phyloP scores from a whole-genome alignment of 2,329 filamentous ascomycete species.

The Mariannaea sp. region DNA sequence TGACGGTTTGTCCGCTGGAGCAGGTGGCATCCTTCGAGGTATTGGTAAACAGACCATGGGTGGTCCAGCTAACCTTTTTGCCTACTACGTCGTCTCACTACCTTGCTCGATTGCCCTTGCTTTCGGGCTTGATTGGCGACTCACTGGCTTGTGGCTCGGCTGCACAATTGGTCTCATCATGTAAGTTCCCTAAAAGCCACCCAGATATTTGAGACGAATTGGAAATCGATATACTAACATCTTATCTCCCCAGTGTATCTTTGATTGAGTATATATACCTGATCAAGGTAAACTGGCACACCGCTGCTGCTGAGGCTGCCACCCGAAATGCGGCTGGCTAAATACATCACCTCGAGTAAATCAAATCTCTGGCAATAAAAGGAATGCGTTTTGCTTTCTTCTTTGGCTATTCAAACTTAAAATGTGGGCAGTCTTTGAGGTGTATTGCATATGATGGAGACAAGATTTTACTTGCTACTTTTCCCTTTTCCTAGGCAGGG shows the following conservation, averaged over 20 bases:
- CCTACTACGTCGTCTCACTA: slow-evolving; percentile 85
- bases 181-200: slow-evolving; percentile 45
- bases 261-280: slow-evolving; percentile 60
- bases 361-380: not conserved
- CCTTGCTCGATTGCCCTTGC: slow-evolving; percentile 80
- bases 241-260: slow-evolving; percentile 48
- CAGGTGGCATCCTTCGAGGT: slow-evolving; percentile 84
- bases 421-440: not conserved
- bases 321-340: slow-evolving; percentile 54
- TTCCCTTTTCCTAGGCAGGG: not conserved
- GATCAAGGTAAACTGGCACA: slow-evolving; percentile 57
- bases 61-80: slow-evolving; percentile 83
- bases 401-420: not conserved
- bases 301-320: slow-evolving; percentile 58
- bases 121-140: slow-evolving; percentile 76
- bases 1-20: slow-evolving; percentile 78
- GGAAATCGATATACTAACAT: slow-evolving; percentile 13
- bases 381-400: not conserved
- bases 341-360: slow-evolving; percentile 9
- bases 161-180: slow-evolving; percentile 73
- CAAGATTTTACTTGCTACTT: too few species aligned
- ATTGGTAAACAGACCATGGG: slow-evolving; percentile 89
- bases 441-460: not conserved
- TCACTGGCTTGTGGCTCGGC: slow-evolving; percentile 82
- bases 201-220: not conserved